phyloP scores from a whole-genome alignment of 2,329 filamentous ascomycete genomes.

The Meredithiella fracta region DNA sequence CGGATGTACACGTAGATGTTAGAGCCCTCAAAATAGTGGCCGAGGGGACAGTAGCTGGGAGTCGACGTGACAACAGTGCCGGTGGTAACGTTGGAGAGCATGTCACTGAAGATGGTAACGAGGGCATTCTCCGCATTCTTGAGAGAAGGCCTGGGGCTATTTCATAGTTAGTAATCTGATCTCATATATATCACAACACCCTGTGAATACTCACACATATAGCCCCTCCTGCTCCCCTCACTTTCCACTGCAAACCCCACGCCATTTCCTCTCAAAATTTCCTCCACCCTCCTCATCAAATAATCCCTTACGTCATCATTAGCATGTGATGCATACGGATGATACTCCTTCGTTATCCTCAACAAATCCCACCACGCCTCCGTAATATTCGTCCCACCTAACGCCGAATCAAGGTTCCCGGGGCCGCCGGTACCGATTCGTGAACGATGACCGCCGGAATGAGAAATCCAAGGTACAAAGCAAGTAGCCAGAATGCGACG shows the following conservation, averaged over 20 bases:
- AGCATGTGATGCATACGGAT: conserved; percentile 72
- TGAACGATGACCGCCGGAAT: conserved; percentile 58
- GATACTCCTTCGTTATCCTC: conserved; percentile 55
- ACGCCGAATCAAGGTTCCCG: conserved; percentile 37
- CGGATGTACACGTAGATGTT: conserved; percentile 88
- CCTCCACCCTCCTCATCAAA: conserved; percentile 52
- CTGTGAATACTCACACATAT: conserved; percentile 10
- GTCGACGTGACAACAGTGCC: conserved; percentile 21
- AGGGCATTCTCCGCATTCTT: conserved; percentile 19
- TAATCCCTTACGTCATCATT: conserved; percentile 71
- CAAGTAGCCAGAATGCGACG: conserved; percentile 63
- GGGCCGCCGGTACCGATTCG: conserved; percentile 46
- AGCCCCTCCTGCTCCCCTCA: conserved; percentile 14
- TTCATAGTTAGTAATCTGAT: not conserved
- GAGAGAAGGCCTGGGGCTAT: not conserved
- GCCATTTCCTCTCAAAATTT: conserved; percentile 49
- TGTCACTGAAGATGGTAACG: conserved; percentile 63
- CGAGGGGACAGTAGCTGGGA: conserved; percentile 21
- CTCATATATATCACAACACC: not conserved
- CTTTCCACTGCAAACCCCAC: conserved; percentile 30
- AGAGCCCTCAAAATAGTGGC: conserved; percentile 76
- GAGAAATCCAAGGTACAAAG: conserved; percentile 63
- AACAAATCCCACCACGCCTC: conserved; percentile 79
- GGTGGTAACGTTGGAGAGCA: conserved; percentile 56
- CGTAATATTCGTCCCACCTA: conserved; percentile 57